A percentile compares a stretch with the other conserved stretches of the same genome.
Conservation (phyloP, 2,329 filamentous ascomycete genomes). For the Atkinsonella hypoxylon region DNA sequence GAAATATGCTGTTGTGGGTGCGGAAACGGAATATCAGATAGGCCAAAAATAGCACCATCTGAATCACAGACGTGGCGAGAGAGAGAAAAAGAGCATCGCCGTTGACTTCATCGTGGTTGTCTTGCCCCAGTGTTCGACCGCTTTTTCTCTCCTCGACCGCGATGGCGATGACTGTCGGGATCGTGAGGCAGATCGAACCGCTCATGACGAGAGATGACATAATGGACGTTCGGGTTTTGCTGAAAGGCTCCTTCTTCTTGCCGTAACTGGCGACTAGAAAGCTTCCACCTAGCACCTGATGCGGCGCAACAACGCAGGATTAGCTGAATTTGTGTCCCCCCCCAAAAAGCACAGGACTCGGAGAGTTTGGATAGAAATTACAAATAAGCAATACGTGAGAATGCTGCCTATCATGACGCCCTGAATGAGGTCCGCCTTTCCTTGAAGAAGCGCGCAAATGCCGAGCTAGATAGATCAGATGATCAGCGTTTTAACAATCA, state of each 20-base stretch:
- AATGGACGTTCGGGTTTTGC: conserved; percentile 8
- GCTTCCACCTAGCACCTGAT: conserved; percentile 9
- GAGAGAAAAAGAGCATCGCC: conserved; percentile 8
- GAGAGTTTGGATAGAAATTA: not conserved
- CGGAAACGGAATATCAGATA: conserved; percentile 10
- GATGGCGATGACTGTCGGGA: conserved; percentile 9
- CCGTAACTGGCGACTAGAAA: conserved; percentile 10
- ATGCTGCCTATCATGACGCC: conserved; percentile 10
- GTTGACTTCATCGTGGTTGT: not conserved
- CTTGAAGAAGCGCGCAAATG: not conserved
- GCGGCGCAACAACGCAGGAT: not conserved
- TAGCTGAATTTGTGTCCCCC: not conserved
- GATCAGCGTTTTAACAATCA: not conserved
- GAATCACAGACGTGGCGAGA: conserved; percentile 7
- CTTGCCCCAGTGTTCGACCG: not conserved
- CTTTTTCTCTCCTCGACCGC: conserved; percentile 1
- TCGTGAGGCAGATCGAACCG: conserved; percentile 9
- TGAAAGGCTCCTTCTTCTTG: conserved; percentile 9
- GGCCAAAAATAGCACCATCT: conserved; percentile 8
- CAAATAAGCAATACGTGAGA: conserved; percentile 7
- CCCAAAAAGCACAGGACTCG: not conserved
- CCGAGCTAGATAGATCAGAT: not conserved
- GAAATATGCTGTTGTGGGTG: conserved; percentile 9
- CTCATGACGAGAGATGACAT: conserved; percentile 11
- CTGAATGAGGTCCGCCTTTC: conserved; percentile 4